phyloP scores from a whole-genome alignment of 306 rosid species.

The Malus orientalis region DNA sequence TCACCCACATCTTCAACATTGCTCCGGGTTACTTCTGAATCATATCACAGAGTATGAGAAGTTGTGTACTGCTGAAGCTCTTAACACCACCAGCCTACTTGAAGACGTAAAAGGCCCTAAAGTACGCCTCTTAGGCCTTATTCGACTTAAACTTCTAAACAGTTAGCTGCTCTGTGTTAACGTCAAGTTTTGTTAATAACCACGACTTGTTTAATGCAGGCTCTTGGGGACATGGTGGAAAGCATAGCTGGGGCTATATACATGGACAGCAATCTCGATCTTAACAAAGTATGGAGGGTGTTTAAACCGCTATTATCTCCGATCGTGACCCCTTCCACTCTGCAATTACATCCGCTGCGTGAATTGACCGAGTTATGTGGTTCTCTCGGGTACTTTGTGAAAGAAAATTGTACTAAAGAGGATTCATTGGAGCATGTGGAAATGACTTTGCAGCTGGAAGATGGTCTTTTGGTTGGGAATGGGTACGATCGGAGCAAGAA shows the following conservation, averaged over 20 bases:
- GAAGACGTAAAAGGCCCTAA: conserved; percentile 55
- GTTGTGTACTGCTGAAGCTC: conserved; percentile 29
- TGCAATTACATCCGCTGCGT: conserved; percentile 63
- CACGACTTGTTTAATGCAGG: conserved; percentile 25
- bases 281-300: conserved; percentile 66
- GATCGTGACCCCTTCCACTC: conserved; percentile 81
- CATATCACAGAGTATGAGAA: conserved; percentile 61
- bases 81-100: conserved; percentile 12
- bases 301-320: conserved; percentile 73
- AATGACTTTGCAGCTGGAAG: conserved; percentile 62
- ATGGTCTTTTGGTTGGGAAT: conserved; percentile 38
- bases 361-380: conserved; percentile 55
- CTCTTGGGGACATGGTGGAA: conserved; percentile 85
- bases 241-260: conserved; percentile 86
- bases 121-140: conserved; percentile 22
- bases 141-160: neutral
- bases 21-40: conserved; percentile 49
- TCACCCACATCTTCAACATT: conserved; percentile 64
- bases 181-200: neutral
- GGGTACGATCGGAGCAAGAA: conserved; percentile 48
- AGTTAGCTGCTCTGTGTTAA: neutral
- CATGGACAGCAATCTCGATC: conserved; percentile 66
- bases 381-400: conserved; percentile 66
- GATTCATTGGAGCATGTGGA: conserved; percentile 37
- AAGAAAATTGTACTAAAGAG: conserved; percentile 46